Base-by-base conservation (phyloP, 2,329 filamentous ascomycete genomes). In the Sclerotinia minor region DNA sequence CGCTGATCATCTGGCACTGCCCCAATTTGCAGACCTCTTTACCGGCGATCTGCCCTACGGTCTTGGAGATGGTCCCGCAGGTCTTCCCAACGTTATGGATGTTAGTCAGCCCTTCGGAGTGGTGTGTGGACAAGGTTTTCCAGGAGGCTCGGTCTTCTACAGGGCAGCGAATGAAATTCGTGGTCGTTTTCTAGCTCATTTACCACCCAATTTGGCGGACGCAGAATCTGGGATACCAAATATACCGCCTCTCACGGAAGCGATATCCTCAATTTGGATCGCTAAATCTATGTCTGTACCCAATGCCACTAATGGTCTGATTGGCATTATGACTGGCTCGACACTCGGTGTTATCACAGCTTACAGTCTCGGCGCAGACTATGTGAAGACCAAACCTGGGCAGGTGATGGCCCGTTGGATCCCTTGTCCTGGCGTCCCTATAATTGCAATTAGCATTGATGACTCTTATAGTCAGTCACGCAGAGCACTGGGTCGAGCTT, bases 371-470 rank as follows among this genome's bases (percentile, higher is more conserved):
- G 90, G 90, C 32, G 71, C 71, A 6, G 65, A 64, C 11, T 17
- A 35, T 13, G 15, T 26, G 83, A 87, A 65, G 85, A 89, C 67
- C 87, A 89, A 84, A 49, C 87, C 87, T 52, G 93, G 93, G 5
- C 90, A 96, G 74, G 84, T 95, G 72, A 96, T 92, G 50, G 91
- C 92, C 45, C 91, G 90, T 72, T 98, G 94, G 94, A 88, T 92
- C 13, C 82, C 98, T 17, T 93, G 92, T 75, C 95, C 95, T 3
- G 95, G 95, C 52, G 93, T 98, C 3, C 95, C 95, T 0, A 95
- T 99, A 70, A 85, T 97, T 65, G 86, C 88, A 1, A 87, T 99
- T 69, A 87, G 87, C 55, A 86, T 97, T 8, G 95, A 99, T 74
- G 93, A 97, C 38, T 87, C 87, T 64, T 95, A 93, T 78, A 94